Evolutionary conservation across 208 protist species (phyloP).

Genomic region (Wallacemonas collosoma): DNA sequence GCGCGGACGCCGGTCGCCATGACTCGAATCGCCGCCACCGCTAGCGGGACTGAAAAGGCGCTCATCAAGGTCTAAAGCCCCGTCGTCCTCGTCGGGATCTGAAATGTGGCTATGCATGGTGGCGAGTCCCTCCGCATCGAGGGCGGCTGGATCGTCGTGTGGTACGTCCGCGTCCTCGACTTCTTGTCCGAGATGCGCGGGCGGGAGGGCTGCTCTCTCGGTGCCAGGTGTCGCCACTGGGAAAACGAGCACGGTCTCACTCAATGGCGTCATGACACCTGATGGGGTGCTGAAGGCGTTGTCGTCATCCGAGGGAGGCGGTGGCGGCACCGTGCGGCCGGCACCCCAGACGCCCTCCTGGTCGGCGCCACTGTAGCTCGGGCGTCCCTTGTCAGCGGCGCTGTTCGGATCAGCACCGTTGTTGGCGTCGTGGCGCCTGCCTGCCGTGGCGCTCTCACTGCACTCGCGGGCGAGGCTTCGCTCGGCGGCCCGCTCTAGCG

Average conservation of each 20-base stretch:
- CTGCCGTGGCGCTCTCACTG: not conserved
- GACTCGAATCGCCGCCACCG: not conserved
- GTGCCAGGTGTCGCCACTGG: not conserved
- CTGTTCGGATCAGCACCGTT: too few relatives aligned
- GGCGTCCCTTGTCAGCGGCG: too few relatives aligned
- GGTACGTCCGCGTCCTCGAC: not conserved
- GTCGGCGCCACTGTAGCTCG: not conserved
- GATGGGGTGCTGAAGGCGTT: slow-evolving; percentile 16
- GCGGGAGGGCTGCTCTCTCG: not conserved
- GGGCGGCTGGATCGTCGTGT: not conserved
- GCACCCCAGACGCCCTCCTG: not conserved
- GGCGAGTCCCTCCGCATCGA: not conserved
- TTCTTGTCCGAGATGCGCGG: not conserved
- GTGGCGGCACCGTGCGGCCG: not conserved
- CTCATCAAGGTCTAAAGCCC: slow-evolving; percentile 7
- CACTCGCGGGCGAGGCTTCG: not conserved
- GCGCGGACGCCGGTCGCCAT: not conserved
- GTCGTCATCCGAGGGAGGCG: slow-evolving; percentile 4
- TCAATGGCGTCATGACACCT: slow-evolving; percentile 19
- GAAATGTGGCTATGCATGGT: slow-evolving; percentile 8
- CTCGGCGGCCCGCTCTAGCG: slow-evolving; percentile 12
- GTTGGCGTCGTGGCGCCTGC: not conserved
- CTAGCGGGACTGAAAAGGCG: slow-evolving; percentile 10
- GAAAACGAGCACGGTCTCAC: slow-evolving; percentile 27
- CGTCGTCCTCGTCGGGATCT: not conserved